Conservation (phyloP, 1,284 basidiomycete genomes). For the Meripilus lineatus region DNA sequence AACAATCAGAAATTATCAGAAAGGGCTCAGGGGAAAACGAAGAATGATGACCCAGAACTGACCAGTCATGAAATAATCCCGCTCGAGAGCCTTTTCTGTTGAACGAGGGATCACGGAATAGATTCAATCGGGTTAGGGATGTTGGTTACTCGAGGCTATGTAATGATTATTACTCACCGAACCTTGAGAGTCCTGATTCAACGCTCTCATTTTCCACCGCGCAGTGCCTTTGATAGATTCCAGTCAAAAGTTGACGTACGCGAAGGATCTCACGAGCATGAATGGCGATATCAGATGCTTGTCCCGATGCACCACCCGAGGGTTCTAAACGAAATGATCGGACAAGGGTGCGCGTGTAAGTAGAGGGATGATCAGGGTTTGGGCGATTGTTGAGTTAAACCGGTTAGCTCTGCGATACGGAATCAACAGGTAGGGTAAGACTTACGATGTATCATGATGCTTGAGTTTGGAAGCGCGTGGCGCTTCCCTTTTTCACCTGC, state of each 20-base stretch:
- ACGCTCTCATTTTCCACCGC: constrained; percentile 58
- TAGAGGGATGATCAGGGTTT: not conserved
- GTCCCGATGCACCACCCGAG: constrained; percentile 89
- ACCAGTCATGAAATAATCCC: constrained; percentile 95
- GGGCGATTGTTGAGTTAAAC: constrained; percentile 7
- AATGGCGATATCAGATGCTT: constrained; percentile 91
- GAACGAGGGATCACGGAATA: constrained; percentile 15
- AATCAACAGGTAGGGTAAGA: constrained; percentile 15
- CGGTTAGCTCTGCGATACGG: no score
- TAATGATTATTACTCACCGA: constrained; percentile 62
- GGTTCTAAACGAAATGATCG: constrained; percentile 56
- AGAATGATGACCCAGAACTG: constrained; percentile 17
- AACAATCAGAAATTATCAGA: constrained; percentile 4
- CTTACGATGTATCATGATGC: constrained; percentile 96
- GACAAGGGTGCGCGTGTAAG: not conserved
- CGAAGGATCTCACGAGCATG: constrained; percentile 92
- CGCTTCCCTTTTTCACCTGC: constrained; percentile 86
- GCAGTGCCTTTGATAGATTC: constrained; percentile 83
- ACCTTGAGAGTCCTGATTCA: constrained; percentile 63
- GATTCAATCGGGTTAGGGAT: constrained; percentile 8
- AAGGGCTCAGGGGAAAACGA: constrained; percentile 4
- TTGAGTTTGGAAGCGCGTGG: constrained; percentile 85
- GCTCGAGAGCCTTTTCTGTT: constrained; percentile 80
- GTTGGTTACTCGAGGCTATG: no score
- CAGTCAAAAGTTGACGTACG: constrained; percentile 75